A percentile compares a stretch with the other conserved stretches of the same genome.
Conservation (phyloP, 2,329 filamentous ascomycete genomes). For the Monosporascus sp. region DNA sequence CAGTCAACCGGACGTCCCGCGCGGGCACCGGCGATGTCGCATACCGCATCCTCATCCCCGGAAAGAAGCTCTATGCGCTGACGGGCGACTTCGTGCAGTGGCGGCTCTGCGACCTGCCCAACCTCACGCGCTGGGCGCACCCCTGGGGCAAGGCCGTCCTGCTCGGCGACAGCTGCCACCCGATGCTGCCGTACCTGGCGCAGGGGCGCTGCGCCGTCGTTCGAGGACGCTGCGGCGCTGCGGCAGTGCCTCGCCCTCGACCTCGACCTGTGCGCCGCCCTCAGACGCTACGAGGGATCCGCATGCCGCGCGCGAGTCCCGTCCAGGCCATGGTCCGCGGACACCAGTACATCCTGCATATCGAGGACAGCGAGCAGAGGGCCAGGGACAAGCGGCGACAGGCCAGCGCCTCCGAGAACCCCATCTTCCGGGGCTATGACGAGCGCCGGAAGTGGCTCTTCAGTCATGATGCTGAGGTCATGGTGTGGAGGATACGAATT, state of each 20-base stretch:
- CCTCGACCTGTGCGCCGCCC: slow-evolving; percentile 1
- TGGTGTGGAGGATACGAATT: slow-evolving; percentile 7
- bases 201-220: slow-evolving; percentile 40
- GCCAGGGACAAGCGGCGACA: slow-evolving; percentile 11
- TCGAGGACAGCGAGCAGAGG: slow-evolving; percentile 17
- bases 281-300: slow-evolving; percentile 5
- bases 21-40: slow-evolving; percentile 30
- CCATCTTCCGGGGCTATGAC: slow-evolving; percentile 18
- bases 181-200: slow-evolving; percentile 45
- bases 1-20: slow-evolving; percentile 18
- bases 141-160: slow-evolving; percentile 34
- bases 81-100: slow-evolving; percentile 40
- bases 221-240: slow-evolving; percentile 36
- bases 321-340: slow-evolving; percentile 8
- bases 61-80: slow-evolving; percentile 26
- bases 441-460: slow-evolving; percentile 32
- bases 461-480: slow-evolving; percentile 17
- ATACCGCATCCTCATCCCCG: slow-evolving; percentile 29
- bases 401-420: slow-evolving; percentile 11
- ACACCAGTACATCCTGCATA: slow-evolving; percentile 18
- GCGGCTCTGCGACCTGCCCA: slow-evolving; percentile 38
- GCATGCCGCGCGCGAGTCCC: slow-evolving; percentile 6
- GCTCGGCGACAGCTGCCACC: slow-evolving; percentile 40
- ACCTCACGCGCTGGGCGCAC: slow-evolving; percentile 36
- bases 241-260: slow-evolving; percentile 17